Base-by-base conservation (phyloP, 140 eudicot species). In the Senecio squalidus region DNA sequence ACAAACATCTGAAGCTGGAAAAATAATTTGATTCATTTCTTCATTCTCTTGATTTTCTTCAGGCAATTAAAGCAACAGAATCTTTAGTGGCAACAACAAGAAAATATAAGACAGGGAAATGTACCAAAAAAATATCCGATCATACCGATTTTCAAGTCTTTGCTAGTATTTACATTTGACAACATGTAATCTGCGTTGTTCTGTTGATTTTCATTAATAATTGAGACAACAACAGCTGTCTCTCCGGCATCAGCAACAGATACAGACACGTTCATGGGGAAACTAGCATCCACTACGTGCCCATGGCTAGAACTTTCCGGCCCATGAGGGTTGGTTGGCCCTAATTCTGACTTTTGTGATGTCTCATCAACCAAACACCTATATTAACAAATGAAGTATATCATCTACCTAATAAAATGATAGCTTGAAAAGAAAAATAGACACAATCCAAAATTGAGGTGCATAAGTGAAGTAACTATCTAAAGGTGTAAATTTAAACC, bases 171-270 rank as follows among this genome's bases (percentile, higher is more conserved):
- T 62, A 69, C 52, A 41, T 16, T 44, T 72, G 79, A 51, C 28
- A 66, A 25, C 49, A 50, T 47, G 60, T 33, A 59, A 62, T 57
- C 75, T 74, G 48, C 55, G 55, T 67, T 59, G 58, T 43, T 62
- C 64, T 58, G 43, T 73, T 76, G 70, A 43, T 74, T 72, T 57
- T 61, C 67, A 50, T 76, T 84, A 72, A 84, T 76, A 66, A 77
- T 53, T 17, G 98, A 92, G 73, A 92, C 82, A 51, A 91, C 92
- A 9, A 92, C 79, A 69, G 95, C 96, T 58, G 96, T 92, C 78
- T 86, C 98, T 55, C 98, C 98, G 61, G 76, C 84, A 77, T 81
- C 96, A 61, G 96, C 96, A 62, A 87, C 79, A 67, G 95, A 81
- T 30, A 86, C 80, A 36, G 78, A 77, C 69, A 89, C 74, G 55